These are phyloP conservation scores for Prasinococcaceae sp. DNA, from an alignment of 139 green algal genomes.

Conservation along the genomic window DNA sequence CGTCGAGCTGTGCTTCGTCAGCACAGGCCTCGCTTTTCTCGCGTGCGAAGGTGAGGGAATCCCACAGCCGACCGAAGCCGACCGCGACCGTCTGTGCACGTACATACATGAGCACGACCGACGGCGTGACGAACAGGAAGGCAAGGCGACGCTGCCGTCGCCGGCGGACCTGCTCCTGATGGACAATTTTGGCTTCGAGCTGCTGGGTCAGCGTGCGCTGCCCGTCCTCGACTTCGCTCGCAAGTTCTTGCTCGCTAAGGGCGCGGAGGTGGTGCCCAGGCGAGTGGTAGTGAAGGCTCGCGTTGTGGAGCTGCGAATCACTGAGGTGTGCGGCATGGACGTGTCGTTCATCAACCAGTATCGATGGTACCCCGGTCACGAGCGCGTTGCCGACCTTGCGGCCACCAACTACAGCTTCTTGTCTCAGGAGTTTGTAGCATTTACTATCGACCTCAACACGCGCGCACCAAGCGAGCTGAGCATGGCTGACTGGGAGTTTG, in stretches of 20 bases:
- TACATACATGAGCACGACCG: too few species aligned
- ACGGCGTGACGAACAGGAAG: too few species aligned
- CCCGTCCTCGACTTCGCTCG: constrained; percentile 5
- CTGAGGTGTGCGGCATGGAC: constrained; percentile 42
- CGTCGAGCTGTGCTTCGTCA: too few species aligned
- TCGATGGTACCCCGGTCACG: constrained; percentile 43
- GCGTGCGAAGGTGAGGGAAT: too few species aligned
- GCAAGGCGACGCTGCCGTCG: too few species aligned
- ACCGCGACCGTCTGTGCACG: too few species aligned
- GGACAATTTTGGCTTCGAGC: too few species aligned
- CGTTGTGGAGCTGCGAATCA: constrained; percentile 31
- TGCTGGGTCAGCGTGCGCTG: not conserved
- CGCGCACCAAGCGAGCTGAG: not conserved
- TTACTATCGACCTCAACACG: constrained; percentile 31
- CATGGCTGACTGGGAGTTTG: constrained; percentile 23
- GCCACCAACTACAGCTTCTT: constrained; percentile 22
- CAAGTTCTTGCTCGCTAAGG: too few species aligned
- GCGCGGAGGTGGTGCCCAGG: constrained; percentile 7
- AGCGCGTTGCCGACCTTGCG: constrained; percentile 30
- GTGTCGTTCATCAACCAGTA: constrained; percentile 44
- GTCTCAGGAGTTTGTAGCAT: constrained; percentile 30
- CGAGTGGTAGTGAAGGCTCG: constrained; percentile 20
- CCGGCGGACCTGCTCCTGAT: too few species aligned
- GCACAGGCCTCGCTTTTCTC: too few species aligned
- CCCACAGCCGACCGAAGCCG: too few species aligned